Evolutionary conservation across 768 basidiomycete species (phyloP).

Genomic region (Amanita pseudoporphyria): DNA sequence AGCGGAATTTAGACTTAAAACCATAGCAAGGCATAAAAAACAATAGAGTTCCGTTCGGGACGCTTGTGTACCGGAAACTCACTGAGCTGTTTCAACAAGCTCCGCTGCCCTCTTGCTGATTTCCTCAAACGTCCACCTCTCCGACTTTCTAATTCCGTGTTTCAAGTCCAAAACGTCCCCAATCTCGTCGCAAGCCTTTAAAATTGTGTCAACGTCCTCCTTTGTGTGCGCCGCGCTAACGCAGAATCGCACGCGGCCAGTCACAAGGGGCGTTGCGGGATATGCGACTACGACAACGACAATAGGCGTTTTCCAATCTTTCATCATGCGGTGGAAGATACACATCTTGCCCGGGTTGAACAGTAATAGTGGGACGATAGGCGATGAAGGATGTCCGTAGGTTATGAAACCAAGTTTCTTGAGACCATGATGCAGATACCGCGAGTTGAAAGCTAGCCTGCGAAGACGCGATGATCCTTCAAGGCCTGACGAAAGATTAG

Average conservation of each 20-base stretch:
- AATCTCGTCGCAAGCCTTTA: constrained; percentile 86
- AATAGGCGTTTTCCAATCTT: constrained; percentile 67
- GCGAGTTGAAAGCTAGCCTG: constrained; percentile 89
- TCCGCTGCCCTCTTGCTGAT: constrained; percentile 67
- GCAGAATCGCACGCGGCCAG: constrained; percentile 87
- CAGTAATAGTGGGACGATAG: constrained; percentile 86
- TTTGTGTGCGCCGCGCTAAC: constrained; percentile 94
- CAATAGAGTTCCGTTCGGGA: no score
- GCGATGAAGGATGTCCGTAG: constrained; percentile 84
- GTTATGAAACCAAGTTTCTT: constrained; percentile 94
- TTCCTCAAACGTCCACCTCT: constrained; percentile 75
- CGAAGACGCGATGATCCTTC: constrained; percentile 80
- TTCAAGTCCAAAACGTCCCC: constrained; percentile 88
- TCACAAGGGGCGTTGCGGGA: constrained; percentile 84
- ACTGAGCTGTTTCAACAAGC: constrained; percentile 22
- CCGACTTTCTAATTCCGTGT: constrained; percentile 43
- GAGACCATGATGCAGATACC: constrained; percentile 82
- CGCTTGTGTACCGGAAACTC: neutral
- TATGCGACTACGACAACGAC: constrained; percentile 88
- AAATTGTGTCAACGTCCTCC: constrained; percentile 82
- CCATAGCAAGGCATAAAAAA: no score
- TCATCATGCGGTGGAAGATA: constrained; percentile 86
- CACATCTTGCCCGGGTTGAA: constrained; percentile 95
- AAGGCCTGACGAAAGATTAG: constrained; percentile 63
- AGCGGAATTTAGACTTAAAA: neutral